Percentiles rank a stretch among this genome's conserved stretches.
Evolutionary conservation across 495 filamentous ascomycete species (phyloP).

Genomic region (Tuber brumale): DNA sequence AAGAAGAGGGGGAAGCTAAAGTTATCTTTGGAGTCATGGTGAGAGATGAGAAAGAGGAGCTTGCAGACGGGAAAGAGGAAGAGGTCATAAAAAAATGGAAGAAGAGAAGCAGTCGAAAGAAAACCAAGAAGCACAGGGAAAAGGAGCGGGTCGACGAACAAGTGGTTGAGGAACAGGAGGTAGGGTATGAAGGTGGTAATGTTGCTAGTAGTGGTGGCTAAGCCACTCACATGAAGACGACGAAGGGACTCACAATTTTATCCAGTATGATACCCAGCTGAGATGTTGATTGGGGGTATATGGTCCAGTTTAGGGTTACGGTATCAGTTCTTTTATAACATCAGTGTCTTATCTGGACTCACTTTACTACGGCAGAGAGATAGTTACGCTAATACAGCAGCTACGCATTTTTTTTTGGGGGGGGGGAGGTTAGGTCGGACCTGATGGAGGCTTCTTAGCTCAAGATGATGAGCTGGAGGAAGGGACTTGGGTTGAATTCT

Average conservation of each 20-base stretch:
- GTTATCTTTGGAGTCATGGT: background rate
- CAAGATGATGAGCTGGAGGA: background rate
- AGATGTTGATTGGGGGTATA: background rate
- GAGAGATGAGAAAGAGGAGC: background rate
- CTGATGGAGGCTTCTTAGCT: background rate
- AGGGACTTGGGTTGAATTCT: background rate
- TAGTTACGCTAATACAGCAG: background rate
- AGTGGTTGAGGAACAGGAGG: background rate
- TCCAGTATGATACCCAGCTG: background rate
- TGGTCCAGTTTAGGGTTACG: background rate
- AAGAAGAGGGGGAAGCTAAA: background rate
- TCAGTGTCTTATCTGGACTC: background rate
- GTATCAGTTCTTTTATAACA: background rate
- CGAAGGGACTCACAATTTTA: background rate
- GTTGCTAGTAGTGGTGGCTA: background rate
- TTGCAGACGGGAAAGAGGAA: background rate
- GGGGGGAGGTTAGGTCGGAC: background rate
- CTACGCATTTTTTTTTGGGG: background rate
- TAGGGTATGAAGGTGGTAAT: background rate
- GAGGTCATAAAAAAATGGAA: background rate
- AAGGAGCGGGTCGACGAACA: background rate
- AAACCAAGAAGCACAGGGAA: background rate
- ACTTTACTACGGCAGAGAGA: background rate
- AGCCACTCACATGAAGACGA: background rate
- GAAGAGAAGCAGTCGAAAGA: background rate